Evolutionary conservation across 108 stramenopile species (phyloP).

Genomic region (Aurantiochytrium sp.): DNA sequence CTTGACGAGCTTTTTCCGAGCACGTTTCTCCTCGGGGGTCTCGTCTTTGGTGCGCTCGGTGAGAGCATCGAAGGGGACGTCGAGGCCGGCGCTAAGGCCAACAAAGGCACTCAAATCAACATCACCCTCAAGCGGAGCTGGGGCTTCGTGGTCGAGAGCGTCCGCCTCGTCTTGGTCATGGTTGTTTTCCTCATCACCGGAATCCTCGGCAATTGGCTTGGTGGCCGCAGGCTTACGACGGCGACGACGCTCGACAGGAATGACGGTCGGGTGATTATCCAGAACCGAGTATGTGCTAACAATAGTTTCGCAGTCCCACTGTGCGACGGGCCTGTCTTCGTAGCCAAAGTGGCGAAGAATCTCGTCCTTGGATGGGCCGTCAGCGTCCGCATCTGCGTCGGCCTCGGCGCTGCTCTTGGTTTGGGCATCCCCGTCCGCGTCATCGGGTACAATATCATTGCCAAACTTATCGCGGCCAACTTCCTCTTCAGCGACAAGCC

Average conservation of each 20-base stretch:
- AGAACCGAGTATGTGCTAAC: conserved; percentile 9
- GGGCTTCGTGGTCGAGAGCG: background rate
- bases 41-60: background rate
- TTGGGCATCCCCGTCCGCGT: background rate
- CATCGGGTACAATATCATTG: background rate
- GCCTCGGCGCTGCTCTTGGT: background rate
- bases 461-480: background rate
- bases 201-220: background rate
- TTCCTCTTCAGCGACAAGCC: background rate
- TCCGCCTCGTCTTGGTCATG: background rate
- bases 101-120: background rate
- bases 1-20: background rate
- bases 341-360: background rate
- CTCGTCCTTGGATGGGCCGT: background rate
- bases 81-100: background rate
- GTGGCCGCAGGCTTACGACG: background rate
- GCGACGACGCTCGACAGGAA: background rate
- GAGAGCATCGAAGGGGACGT: background rate
- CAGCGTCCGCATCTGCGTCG: background rate
- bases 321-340: background rate
- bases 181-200: background rate
- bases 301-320: conserved; percentile 22
- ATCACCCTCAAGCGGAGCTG: background rate
- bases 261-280: conserved; percentile 19
- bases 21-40: background rate